Conservation (phyloP, 2,329 filamentous ascomycete species). For the Monilinia aucupariae region DNA sequence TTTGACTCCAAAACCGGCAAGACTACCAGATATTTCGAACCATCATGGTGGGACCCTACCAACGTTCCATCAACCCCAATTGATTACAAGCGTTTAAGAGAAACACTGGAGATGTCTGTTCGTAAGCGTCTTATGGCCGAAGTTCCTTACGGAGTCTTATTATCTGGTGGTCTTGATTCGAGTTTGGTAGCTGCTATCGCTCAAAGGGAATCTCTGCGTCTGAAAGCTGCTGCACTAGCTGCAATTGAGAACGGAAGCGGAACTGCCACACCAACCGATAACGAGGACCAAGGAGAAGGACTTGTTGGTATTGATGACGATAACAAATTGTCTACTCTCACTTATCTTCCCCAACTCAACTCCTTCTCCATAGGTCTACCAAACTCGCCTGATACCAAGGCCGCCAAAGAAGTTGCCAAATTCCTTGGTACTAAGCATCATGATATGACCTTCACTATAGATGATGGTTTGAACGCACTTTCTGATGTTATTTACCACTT, state of each 20-base stretch:
- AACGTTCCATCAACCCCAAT: slow-evolving; percentile 74
- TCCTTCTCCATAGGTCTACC: slow-evolving; percentile 98
- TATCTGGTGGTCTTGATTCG: slow-evolving; percentile 94
- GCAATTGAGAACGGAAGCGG: slow-evolving; percentile 37
- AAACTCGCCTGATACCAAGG: slow-evolving; percentile 84
- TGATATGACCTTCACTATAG: slow-evolving; percentile 95
- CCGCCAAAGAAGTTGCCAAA: slow-evolving; percentile 86
- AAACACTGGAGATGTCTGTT: slow-evolving; percentile 82
- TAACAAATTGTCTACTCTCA: slow-evolving; percentile 81
- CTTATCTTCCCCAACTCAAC: slow-evolving; percentile 90
- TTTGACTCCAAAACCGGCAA: slow-evolving; percentile 90
- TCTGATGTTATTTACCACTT: slow-evolving; percentile 98
- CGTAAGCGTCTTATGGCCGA: slow-evolving; percentile 98
- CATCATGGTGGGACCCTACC: slow-evolving; percentile 82
- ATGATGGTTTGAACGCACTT: slow-evolving; percentile 93
- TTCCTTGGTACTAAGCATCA: slow-evolving; percentile 98
- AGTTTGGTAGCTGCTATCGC: slow-evolving; percentile 93
- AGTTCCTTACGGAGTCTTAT: slow-evolving; percentile 91
- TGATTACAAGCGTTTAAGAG: slow-evolving; percentile 75
- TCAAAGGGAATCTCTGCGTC: slow-evolving; percentile 79
- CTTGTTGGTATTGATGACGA: slow-evolving; percentile 93
- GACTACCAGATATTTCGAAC: slow-evolving; percentile 83
- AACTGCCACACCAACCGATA: slow-evolving; percentile 44
- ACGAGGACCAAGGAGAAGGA: slow-evolving; percentile 59
- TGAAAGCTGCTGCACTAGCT: slow-evolving; percentile 59